Evolutionary conservation across 1,284 basidiomycete genomes (phyloP).

Genomic region (Trichosporon coremiiforme): DNA sequence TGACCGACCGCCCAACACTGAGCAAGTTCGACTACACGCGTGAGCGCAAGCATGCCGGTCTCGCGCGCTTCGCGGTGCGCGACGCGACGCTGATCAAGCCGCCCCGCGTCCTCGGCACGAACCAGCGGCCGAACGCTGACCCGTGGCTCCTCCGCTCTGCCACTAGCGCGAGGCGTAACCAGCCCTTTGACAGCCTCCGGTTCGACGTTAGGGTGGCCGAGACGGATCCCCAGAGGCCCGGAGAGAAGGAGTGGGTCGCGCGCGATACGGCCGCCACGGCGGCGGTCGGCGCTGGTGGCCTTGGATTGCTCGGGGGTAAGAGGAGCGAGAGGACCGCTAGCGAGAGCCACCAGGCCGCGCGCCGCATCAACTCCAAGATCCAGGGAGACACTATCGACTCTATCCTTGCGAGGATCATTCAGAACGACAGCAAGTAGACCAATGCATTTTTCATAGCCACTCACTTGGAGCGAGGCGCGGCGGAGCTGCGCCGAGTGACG

Average conservation of each 20-base stretch:
- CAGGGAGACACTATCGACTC: slow-evolving; percentile 11
- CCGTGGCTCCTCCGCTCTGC: slow-evolving; percentile 19
- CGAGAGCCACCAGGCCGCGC: slow-evolving; percentile 1
- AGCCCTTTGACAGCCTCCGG: slow-evolving; percentile 44
- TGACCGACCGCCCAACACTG: slow-evolving; percentile 25
- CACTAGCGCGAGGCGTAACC: slow-evolving; percentile 31
- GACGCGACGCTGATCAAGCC: slow-evolving; percentile 37
- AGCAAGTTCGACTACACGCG: slow-evolving; percentile 42
- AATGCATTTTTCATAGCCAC: slow-evolving; percentile 16
- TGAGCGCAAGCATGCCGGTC: slow-evolving; percentile 33
- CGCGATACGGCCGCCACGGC: slow-evolving; percentile 21
- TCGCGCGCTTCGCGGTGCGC: slow-evolving; percentile 40
- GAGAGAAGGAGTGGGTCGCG: slow-evolving; percentile 26
- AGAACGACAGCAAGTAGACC: slow-evolving; percentile 10
- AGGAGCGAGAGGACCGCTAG: not conserved
- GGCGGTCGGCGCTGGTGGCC: slow-evolving; percentile 18
- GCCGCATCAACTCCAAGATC: not conserved
- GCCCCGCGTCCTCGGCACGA: slow-evolving; percentile 43
- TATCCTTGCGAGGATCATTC: slow-evolving; percentile 2
- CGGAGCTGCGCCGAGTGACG: too few relatives aligned
- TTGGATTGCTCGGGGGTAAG: slow-evolving; percentile 27
- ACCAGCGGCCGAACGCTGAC: slow-evolving; percentile 15
- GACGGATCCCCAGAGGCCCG: slow-evolving; percentile 14
- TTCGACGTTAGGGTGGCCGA: slow-evolving; percentile 44
- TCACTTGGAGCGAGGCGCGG: too few relatives aligned